phyloP scores from a whole-genome alignment of 331 rosid species.

The Ulmus americana region DNA sequence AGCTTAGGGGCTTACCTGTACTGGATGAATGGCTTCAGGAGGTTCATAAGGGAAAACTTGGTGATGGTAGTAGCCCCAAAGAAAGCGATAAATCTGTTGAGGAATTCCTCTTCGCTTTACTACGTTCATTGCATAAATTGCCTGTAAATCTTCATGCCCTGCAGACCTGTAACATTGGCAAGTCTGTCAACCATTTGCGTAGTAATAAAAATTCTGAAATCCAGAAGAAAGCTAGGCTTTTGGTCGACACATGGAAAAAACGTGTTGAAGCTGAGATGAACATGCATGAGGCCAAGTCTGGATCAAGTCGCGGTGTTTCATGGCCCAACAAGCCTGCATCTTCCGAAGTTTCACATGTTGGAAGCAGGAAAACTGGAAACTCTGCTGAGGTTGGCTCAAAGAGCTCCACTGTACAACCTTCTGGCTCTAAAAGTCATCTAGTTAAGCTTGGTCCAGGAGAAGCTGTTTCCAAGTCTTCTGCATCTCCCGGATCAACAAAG shows the following conservation, averaged over 20 bases:
- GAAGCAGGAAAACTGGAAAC: constrained; percentile 44
- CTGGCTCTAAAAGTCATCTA: constrained; percentile 45
- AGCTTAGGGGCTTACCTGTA: constrained; percentile 64
- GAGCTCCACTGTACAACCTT: constrained; percentile 42
- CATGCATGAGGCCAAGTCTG: constrained; percentile 54
- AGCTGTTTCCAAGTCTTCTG: constrained; percentile 37
- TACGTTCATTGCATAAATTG: constrained; percentile 80
- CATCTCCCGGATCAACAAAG: constrained; percentile 53
- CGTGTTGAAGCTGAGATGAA: constrained; percentile 91
- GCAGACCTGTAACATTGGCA: constrained; percentile 76
- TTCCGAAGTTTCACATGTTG: constrained; percentile 58
- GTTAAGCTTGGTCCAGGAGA: constrained; percentile 54
- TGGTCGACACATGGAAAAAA: constrained; percentile 90
- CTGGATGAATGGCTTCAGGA: constrained; percentile 92
- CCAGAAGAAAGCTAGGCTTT: constrained; percentile 74
- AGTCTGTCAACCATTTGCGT: constrained; percentile 82
- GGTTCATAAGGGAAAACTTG: constrained; percentile 71
- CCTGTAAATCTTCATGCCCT: constrained; percentile 80
- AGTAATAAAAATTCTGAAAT: constrained; percentile 69
- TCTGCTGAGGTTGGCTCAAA: constrained; percentile 52
- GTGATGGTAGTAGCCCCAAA: constrained; percentile 47
- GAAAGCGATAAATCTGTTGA: constrained; percentile 66
- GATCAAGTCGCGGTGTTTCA: constrained; percentile 47
- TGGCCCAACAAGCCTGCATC: constrained; percentile 53
- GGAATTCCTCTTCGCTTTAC: constrained; percentile 71